These are phyloP conservation scores for Nakazawaea holstii DNA, from an alignment of 805 yeast genomes.

Conservation along the genomic window DNA sequence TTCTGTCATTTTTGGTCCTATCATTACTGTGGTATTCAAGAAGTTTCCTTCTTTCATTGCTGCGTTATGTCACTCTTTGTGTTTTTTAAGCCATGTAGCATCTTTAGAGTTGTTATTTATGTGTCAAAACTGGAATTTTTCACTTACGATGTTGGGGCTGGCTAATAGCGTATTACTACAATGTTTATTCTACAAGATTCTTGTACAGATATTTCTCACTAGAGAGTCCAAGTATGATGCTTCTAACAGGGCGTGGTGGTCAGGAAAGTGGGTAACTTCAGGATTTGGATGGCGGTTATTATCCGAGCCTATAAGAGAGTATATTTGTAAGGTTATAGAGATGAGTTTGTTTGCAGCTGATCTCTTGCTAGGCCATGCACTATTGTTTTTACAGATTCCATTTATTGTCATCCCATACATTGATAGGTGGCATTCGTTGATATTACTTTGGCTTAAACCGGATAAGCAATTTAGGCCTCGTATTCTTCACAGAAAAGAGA, in stretches of 20 bases:
- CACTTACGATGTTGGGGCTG: constrained; percentile 57
- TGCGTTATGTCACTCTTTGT: constrained; percentile 44
- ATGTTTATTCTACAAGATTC: constrained; percentile 44
- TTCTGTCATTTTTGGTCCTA: constrained; percentile 46
- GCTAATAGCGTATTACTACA: constrained; percentile 53
- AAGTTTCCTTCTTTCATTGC: constrained; percentile 52
- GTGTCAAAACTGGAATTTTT: constrained; percentile 61
- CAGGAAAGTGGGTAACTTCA: constrained; percentile 63
- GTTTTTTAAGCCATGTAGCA: constrained; percentile 46
- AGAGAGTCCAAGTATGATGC: constrained; percentile 58
- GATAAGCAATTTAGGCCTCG: constrained; percentile 43
- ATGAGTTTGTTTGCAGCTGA: constrained; percentile 66
- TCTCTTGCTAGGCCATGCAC: constrained; percentile 50
- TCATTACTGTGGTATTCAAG: constrained; percentile 35
- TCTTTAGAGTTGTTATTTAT: constrained; percentile 63
- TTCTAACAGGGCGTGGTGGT: constrained; percentile 73
- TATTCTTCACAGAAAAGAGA: constrained; percentile 37
- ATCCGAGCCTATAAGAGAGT: constrained; percentile 63
- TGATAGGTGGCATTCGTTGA: constrained; percentile 61
- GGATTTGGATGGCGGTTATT: constrained; percentile 58
- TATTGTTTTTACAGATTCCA: constrained; percentile 57
- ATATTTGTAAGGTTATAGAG: constrained; percentile 56
- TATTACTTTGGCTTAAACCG: constrained; percentile 66
- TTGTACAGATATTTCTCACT: constrained; percentile 47
- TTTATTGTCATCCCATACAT: constrained; percentile 56